Conservation (phyloP, 2,329 filamentous ascomycete genomes). For the Curvularia spicifera region DNA sequence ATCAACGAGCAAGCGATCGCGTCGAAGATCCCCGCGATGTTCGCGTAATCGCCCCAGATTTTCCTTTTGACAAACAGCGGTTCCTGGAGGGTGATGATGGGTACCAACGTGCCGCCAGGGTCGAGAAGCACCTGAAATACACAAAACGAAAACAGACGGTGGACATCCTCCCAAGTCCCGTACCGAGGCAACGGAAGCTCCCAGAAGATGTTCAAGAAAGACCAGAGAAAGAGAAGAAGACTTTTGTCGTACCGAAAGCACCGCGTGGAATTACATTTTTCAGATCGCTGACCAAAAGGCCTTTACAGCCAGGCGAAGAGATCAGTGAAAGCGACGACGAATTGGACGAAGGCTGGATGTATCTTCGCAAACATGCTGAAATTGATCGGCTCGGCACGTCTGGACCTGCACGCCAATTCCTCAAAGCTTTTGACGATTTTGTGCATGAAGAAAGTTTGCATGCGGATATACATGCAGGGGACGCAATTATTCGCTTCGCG, state of each 20-base stretch:
- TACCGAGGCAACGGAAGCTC: slow-evolving; percentile 16
- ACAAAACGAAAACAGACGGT: not conserved
- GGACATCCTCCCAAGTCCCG: not conserved
- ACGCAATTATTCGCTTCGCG: slow-evolving; percentile 51
- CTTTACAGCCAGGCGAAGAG: slow-evolving; percentile 46
- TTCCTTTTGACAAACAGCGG: slow-evolving; percentile 44
- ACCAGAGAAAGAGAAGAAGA: slow-evolving; percentile 25
- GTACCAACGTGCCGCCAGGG: slow-evolving; percentile 21
- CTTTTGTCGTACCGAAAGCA: slow-evolving; percentile 47
- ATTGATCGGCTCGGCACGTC: slow-evolving; percentile 22
- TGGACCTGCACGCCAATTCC: slow-evolving; percentile 41
- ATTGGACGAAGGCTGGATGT: slow-evolving; percentile 48
- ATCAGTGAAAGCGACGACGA: slow-evolving; percentile 56
- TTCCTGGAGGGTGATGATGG: slow-evolving; percentile 47
- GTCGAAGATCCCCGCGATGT: slow-evolving; percentile 37
- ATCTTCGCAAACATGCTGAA: slow-evolving; percentile 36
- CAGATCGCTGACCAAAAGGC: slow-evolving; percentile 49
- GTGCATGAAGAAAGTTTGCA: slow-evolving; percentile 47
- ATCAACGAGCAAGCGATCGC: slow-evolving; percentile 32
- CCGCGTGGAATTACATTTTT: slow-evolving; percentile 48
- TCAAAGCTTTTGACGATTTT: slow-evolving; percentile 47
- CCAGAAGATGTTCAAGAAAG: slow-evolving; percentile 28
- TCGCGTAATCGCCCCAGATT: slow-evolving; percentile 41
- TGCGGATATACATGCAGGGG: slow-evolving; percentile 43
- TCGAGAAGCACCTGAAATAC: slow-evolving; percentile 15